Conservation (phyloP, 2,329 filamentous ascomycete species). For the Aaosphaeria arxii region DNA sequence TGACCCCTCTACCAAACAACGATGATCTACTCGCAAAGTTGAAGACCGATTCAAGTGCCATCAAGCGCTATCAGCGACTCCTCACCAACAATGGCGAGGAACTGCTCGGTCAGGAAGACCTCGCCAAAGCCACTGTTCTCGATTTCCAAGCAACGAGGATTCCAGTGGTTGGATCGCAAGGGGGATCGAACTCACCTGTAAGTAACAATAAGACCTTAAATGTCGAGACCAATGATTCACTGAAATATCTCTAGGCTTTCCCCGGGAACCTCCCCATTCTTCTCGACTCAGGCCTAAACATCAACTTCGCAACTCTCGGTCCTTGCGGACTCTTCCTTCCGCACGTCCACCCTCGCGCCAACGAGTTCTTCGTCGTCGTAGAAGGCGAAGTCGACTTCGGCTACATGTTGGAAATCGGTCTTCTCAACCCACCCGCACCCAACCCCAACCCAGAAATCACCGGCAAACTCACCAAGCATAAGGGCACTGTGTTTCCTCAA, state of each 20-base stretch:
- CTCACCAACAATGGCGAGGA: constrained; percentile 11
- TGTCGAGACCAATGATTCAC: background rate
- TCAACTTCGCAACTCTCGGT: background rate
- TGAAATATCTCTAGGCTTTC: background rate
- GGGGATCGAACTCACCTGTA: background rate
- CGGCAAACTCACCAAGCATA: constrained; percentile 38
- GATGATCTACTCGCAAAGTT: constrained; percentile 12
- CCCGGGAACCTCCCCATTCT: constrained; percentile 1
- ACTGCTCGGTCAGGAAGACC: constrained; percentile 10
- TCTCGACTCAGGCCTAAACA: background rate
- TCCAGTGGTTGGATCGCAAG: background rate
- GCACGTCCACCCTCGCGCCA: constrained; percentile 4
- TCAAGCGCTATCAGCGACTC: constrained; percentile 21
- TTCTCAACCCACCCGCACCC: background rate
- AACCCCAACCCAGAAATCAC: constrained; percentile 36
- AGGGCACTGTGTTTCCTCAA: constrained; percentile 48
- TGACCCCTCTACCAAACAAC: constrained; percentile 7
- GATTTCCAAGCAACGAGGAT: constrained; percentile 38
- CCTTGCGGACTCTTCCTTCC: constrained; percentile 2
- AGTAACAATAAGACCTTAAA: background rate
- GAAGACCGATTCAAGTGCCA: constrained; percentile 9
- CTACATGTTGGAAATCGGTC: background rate
- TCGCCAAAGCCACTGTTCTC: constrained; percentile 56
- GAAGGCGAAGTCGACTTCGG: constrained; percentile 1
- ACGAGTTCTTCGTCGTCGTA: constrained; percentile 2